Percentiles rank a stretch among this genome's conserved stretches.
These are phyloP conservation scores for Gossypium thurberi DNA, from an alignment of 345 rosid species.

Conservation along the genomic window DNA sequence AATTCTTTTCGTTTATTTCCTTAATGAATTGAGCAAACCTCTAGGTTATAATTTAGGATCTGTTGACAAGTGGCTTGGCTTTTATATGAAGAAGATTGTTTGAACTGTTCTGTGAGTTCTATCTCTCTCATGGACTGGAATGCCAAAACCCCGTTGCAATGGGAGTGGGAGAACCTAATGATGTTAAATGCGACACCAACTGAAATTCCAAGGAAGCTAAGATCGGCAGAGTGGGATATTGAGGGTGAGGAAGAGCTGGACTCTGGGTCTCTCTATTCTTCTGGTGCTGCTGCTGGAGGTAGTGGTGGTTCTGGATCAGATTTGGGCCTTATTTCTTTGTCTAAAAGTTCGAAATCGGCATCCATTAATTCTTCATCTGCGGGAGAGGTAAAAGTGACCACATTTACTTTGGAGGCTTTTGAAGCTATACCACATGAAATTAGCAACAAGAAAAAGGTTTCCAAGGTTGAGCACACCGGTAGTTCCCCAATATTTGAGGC, in stretches of 20 bases:
- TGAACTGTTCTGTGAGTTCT: constrained; percentile 32
- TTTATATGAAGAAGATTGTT: constrained; percentile 18
- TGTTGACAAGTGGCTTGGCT: constrained; percentile 2
- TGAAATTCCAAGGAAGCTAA: constrained; percentile 47
- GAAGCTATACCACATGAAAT: constrained; percentile 36
- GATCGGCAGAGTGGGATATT: constrained; percentile 51
- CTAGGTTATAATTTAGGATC: constrained; percentile 25
- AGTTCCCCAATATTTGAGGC: constrained; percentile 46
- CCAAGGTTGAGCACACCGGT: constrained; percentile 21
- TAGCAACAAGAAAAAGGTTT: constrained; percentile 32
- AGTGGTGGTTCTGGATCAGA: constrained; percentile 60
- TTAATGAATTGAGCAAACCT: not conserved
- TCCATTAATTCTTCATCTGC: constrained; percentile 59
- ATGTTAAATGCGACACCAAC: constrained; percentile 47
- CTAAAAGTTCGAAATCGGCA: constrained; percentile 63
- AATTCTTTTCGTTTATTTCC: not conserved
- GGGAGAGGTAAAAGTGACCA: constrained; percentile 42
- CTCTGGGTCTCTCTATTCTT: constrained; percentile 55
- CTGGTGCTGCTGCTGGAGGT: constrained; percentile 40
- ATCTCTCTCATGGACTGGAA: constrained; percentile 77
- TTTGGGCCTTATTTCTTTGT: constrained; percentile 54
- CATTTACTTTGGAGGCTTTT: constrained; percentile 35
- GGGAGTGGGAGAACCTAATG: constrained; percentile 77
- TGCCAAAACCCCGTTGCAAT: constrained; percentile 50
- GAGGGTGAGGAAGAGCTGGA: constrained; percentile 60